Percentiles rank a stretch among this genome's conserved stretches.
phyloP scores from a whole-genome alignment of 805 yeast genomes.

The Candida incommunis region DNA sequence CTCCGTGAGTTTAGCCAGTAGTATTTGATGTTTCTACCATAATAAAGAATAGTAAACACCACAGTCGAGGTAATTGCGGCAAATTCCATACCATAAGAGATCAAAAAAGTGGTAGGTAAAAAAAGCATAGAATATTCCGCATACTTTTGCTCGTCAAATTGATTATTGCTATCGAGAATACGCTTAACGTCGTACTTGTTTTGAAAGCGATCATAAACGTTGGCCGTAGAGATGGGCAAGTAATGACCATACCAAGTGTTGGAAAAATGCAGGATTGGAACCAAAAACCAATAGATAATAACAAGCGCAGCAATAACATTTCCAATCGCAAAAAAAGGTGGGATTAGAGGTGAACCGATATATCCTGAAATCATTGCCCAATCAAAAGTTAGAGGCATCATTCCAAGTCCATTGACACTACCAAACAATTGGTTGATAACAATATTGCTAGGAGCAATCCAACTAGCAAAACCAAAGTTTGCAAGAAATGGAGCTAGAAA shows the following conservation, averaged over 20 bases:
- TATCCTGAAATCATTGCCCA: slow-evolving; percentile 48
- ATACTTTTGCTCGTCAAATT: slow-evolving; percentile 35
- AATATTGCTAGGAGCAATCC: slow-evolving; percentile 48
- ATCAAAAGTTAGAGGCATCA: slow-evolving; percentile 54
- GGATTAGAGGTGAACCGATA: slow-evolving; percentile 49
- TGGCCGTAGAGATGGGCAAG: slow-evolving; percentile 39
- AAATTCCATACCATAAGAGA: slow-evolving; percentile 48
- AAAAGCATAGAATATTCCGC: slow-evolving; percentile 49
- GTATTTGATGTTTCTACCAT: slow-evolving; percentile 38
- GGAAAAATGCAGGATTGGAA: slow-evolving; percentile 38
- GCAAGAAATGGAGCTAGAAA: slow-evolving; percentile 45
- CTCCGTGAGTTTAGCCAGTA: slow-evolving; percentile 30
- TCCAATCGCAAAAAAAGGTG: slow-evolving; percentile 36
- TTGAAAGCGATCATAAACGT: slow-evolving; percentile 38
- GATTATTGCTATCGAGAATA: slow-evolving; percentile 30
- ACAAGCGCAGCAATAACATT: slow-evolving; percentile 34
- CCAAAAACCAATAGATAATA: slow-evolving; percentile 36
- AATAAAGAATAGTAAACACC: slow-evolving; percentile 42
- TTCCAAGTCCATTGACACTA: slow-evolving; percentile 42
- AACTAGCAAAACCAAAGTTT: slow-evolving; percentile 43
- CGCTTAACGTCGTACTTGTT: slow-evolving; percentile 33
- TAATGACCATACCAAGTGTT: slow-evolving; percentile 46
- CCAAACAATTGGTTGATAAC: slow-evolving; percentile 58
- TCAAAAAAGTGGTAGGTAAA: slow-evolving; percentile 40
- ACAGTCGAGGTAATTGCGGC: slow-evolving; percentile 53